Evolutionary conservation across 805 yeast genomes (phyloP), one percentile per base, ranked within the genome.

Genomic region (Priceomyces carsonii): DNA sequence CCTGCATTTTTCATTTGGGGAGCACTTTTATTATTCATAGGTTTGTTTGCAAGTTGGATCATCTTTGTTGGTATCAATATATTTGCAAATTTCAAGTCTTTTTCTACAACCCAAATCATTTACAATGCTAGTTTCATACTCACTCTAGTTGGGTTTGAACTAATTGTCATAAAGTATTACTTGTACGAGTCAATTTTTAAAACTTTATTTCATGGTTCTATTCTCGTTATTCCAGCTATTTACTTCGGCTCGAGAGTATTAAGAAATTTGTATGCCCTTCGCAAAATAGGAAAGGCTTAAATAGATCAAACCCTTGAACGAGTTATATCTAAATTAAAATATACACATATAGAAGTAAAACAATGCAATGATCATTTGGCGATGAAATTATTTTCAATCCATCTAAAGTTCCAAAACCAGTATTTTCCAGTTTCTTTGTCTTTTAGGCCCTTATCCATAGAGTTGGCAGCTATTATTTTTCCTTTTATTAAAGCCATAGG

Each of bases 401-500:
- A 64, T 53, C 87, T 65, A 39, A 79, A 78, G 16, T 76, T 75
- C 66, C 76, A 78, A 18, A 69, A 59, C 39, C 61, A 53, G 26
- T 49, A 43, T 22, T 32, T 35, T 39, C 72, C 44, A 13, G 18
- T 29, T 47, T 66, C 44, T 38, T 57, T 44, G 51, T 50, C 59
- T 56, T 68, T 50, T 36, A 70, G 47, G 10, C 80, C 66, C 59
- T 77, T 61, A 51, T 70, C 71, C 73, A 75, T 44, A 6, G 67
- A 58, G 36, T 64, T 63, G 6, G 84, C 91, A 6, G 87, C 91
- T 4, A 83, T 73, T 9, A 93, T 80, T 52, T 87, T 90, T 1
- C 98, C 99, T 47, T 81, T 80, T 3, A 93, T 80, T 25, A 93
- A 63, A 0, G 82, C 98, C 80, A 88, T 69, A 2, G 99, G 98